These are phyloP conservation scores for Penicillium sp. DNA, from an alignment of 2,329 filamentous ascomycete genomes.

Conservation along the genomic window DNA sequence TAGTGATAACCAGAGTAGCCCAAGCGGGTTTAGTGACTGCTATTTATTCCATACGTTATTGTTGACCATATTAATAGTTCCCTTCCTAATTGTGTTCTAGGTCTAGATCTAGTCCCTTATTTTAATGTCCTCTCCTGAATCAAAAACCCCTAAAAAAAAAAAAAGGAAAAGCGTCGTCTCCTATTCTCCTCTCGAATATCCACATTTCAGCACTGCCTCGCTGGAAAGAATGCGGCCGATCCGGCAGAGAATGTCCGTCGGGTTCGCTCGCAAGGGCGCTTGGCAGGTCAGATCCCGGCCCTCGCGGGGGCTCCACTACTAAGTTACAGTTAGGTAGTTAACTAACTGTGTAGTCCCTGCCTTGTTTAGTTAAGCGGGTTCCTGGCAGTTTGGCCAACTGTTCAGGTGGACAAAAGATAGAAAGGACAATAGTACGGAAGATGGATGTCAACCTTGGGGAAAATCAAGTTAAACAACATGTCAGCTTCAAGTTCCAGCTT, in stretches of 20 bases:
- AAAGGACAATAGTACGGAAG: background rate
- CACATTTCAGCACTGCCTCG: slow-evolving; percentile 27
- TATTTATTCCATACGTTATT: background rate
- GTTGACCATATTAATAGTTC: background rate
- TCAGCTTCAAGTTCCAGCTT: background rate
- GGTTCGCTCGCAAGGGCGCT: slow-evolving; percentile 25
- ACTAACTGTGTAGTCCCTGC: background rate
- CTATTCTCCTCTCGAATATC: slow-evolving; percentile 13
- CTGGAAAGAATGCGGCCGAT: slow-evolving; percentile 29
- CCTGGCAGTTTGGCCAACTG: background rate
- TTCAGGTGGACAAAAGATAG: background rate
- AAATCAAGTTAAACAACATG: too few relatives aligned
- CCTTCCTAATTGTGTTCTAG: background rate
- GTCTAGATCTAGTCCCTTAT: background rate
- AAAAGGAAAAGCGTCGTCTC: slow-evolving; percentile 5
- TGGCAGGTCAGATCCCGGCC: slow-evolving; percentile 19
- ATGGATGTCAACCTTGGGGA: background rate
- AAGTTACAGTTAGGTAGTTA: background rate
- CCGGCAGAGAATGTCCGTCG: slow-evolving; percentile 22
- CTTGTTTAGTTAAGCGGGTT: background rate
- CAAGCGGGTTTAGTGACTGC: slow-evolving; percentile 6
- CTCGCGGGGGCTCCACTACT: slow-evolving; percentile 2
- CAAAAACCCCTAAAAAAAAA: background rate
- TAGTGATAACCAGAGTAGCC: background rate
- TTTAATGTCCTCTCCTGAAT: slow-evolving; percentile 5